Evolutionary conservation across 2,329 filamentous ascomycete species (phyloP).

Genomic region (Clonostachys rhizophaga): DNA sequence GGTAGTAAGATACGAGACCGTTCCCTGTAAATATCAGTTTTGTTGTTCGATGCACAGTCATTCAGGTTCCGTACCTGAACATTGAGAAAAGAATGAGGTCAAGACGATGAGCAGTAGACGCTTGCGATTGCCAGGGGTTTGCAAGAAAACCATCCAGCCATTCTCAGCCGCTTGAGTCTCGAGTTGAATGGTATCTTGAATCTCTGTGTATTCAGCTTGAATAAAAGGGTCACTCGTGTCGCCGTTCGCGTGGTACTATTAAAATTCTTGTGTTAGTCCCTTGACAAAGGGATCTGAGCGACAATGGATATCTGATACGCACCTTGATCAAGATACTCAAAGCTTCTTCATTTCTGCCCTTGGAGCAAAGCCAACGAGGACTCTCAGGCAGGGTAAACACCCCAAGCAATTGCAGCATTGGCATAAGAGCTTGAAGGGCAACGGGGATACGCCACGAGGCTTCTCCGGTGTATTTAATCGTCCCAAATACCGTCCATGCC

Average conservation of each 20-base stretch:
- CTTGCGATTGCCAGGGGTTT: constrained; percentile 10
- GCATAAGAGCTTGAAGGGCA: constrained; percentile 1
- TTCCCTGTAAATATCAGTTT: background rate
- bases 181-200: constrained; percentile 5
- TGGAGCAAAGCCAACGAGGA: constrained; percentile 35
- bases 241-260: constrained; percentile 9
- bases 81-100: constrained; percentile 14
- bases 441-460: background rate
- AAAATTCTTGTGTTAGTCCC: too few relatives aligned
- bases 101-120: constrained; percentile 5
- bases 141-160: constrained; percentile 2
- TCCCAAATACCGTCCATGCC: constrained; percentile 9
- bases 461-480: background rate
- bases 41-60: too few relatives aligned
- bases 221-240: constrained; percentile 6
- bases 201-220: constrained; percentile 8
- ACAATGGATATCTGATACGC: background rate
- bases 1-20: constrained; percentile 24
- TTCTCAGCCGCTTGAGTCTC: constrained; percentile 2
- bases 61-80: constrained; percentile 6
- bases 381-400: constrained; percentile 28
- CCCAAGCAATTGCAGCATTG: background rate
- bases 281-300: background rate
- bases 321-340: constrained; percentile 1
- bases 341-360: constrained; percentile 3